A percentile compares a stretch with the other conserved stretches of the same genome.
These are phyloP conservation scores for Trichoderma gracile DNA, from an alignment of 2,329 filamentous ascomycete genomes.

Conservation along the genomic window DNA sequence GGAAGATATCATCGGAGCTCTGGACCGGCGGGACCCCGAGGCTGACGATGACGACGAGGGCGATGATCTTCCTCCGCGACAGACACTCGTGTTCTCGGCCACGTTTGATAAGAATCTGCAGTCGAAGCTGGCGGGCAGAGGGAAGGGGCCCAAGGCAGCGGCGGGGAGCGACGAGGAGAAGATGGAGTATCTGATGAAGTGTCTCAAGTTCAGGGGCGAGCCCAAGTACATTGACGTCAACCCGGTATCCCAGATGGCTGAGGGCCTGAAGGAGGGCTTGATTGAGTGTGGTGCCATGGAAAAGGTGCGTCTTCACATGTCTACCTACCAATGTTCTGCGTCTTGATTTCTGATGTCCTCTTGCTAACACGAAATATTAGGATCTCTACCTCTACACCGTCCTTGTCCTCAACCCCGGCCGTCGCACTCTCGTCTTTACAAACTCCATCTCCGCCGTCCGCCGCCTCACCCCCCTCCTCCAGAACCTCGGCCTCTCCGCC, in stretches of 20 bases:
- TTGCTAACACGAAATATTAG: slow-evolving; percentile 42
- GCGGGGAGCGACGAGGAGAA: slow-evolving; percentile 69
- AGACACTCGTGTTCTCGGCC: slow-evolving; percentile 94
- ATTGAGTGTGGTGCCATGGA: slow-evolving; percentile 92
- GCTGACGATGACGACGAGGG: slow-evolving; percentile 52
- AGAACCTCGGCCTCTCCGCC: slow-evolving; percentile 75
- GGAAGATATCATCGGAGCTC: slow-evolving; percentile 77
- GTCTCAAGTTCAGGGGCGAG: slow-evolving; percentile 81
- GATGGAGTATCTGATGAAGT: slow-evolving; percentile 89
- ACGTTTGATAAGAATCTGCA: slow-evolving; percentile 92
- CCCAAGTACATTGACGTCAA: slow-evolving; percentile 94
- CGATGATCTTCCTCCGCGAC: slow-evolving; percentile 54
- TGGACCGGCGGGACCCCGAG: slow-evolving; percentile 71
- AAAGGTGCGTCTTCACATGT: slow-evolving; percentile 59
- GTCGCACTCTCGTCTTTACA: slow-evolving; percentile 85
- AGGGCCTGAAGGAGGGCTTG: slow-evolving; percentile 80
- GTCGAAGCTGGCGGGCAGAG: slow-evolving; percentile 82
- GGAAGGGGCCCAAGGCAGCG: slow-evolving; percentile 47
- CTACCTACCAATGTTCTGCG: not conserved
- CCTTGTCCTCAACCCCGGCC: slow-evolving; percentile 76
- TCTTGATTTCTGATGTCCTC: not conserved
- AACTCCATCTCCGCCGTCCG: slow-evolving; percentile 94
- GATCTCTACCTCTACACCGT: slow-evolving; percentile 92
- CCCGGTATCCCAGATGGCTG: slow-evolving; percentile 84
- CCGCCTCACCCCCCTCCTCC: slow-evolving; percentile 78